A percentile compares a stretch with the other conserved stretches of the same genome.
Evolutionary conservation across 1,139 yeast species (phyloP).

Genomic region (Groenewaldozyma sp.): DNA sequence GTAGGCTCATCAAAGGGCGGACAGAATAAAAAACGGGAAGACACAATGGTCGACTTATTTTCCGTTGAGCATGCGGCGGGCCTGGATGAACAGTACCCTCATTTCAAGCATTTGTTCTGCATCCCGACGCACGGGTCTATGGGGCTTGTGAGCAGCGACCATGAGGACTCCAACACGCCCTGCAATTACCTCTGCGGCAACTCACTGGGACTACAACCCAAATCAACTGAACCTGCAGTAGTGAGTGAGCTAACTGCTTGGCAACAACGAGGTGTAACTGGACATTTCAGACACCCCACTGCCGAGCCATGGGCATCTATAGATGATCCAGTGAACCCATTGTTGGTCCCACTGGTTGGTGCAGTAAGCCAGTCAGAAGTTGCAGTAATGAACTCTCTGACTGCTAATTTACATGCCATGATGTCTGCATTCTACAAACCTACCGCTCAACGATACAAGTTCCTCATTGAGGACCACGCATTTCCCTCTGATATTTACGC

Average conservation of each 20-base stretch:
- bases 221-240: conserved; percentile 47
- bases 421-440: conserved; percentile 72
- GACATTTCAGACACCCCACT: conserved; percentile 55
- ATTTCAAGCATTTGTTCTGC: conserved; percentile 38
- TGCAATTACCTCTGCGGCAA: conserved; percentile 73
- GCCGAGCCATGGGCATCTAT: conserved; percentile 73
- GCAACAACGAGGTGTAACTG: conserved; percentile 70
- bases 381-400: conserved; percentile 80
- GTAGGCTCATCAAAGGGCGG: too few species aligned
- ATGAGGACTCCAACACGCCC: conserved; percentile 23
- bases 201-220: conserved; percentile 86
- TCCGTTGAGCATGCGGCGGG: conserved; percentile 18
- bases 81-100: conserved; percentile 34
- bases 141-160: conserved; percentile 30
- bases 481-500: conserved; percentile 93
- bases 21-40: neutral
- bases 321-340: conserved; percentile 64
- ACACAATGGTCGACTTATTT: neutral
- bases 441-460: conserved; percentile 46
- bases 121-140: conserved; percentile 53
- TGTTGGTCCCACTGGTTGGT: conserved; percentile 68
- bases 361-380: conserved; percentile 57
- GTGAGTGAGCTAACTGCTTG: conserved; percentile 69
- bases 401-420: conserved; percentile 70
- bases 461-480: conserved; percentile 75